These are phyloP conservation scores for Aspergillus coremiiformis DNA, from an alignment of 495 filamentous ascomycete genomes.

Conservation along the genomic window DNA sequence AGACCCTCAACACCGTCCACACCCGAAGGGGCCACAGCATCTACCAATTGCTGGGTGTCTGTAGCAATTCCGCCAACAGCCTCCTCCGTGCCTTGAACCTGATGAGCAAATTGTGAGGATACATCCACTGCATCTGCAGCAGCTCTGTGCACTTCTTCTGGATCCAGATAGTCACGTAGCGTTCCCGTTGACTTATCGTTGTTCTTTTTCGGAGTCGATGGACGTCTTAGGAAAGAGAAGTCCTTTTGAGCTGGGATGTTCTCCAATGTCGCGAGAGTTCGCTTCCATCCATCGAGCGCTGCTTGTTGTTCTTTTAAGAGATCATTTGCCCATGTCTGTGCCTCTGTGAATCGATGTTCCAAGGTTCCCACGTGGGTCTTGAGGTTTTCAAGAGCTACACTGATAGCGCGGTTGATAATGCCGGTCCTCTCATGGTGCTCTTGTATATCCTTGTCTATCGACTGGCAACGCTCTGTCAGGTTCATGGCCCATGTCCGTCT, in stretches of 20 bases:
- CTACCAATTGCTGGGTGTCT: constrained; percentile 48
- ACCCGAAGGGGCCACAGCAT: constrained; percentile 24
- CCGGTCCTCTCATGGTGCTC: constrained; percentile 57
- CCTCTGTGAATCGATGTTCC: constrained; percentile 65
- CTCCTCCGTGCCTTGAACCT: constrained; percentile 44
- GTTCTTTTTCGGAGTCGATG: constrained; percentile 36
- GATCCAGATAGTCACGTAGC: constrained; percentile 66
- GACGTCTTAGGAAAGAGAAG: constrained; percentile 44
- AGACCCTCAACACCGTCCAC: constrained; percentile 47
- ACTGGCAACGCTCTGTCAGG: constrained; percentile 55
- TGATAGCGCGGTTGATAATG: constrained; percentile 63
- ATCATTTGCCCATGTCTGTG: constrained; percentile 64
- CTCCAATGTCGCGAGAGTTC: constrained; percentile 53
- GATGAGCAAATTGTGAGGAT: constrained; percentile 45
- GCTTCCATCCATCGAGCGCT: constrained; percentile 61
- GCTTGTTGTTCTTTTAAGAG: constrained; percentile 62
- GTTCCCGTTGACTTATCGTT: constrained; percentile 36
- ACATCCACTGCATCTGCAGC: constrained; percentile 41
- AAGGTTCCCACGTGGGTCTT: constrained; percentile 66
- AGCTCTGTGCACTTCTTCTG: constrained; percentile 56
- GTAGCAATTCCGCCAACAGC: constrained; percentile 45
- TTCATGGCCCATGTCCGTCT: constrained; percentile 67
- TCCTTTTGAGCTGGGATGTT: constrained; percentile 54
- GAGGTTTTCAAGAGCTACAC: constrained; percentile 74
- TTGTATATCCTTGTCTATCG: constrained; percentile 47